phyloP scores from a whole-genome alignment of 1,284 basidiomycete species.

The Heterobasidion annosum region DNA sequence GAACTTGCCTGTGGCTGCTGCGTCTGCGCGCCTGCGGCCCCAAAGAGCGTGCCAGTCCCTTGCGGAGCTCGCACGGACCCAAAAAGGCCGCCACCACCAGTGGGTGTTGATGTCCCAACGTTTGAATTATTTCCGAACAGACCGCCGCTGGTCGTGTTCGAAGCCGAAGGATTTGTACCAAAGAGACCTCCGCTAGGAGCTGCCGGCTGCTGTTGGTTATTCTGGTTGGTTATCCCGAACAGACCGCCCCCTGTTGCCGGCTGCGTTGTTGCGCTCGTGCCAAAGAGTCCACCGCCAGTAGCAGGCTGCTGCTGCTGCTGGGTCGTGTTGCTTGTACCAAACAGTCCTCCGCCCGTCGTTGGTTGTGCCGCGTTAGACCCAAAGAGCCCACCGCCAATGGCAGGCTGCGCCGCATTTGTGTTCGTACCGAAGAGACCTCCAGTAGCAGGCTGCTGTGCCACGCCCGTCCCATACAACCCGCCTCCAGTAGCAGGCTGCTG shows the following conservation, averaged over 20 bases:
- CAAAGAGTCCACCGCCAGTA: slow-evolving; percentile 22
- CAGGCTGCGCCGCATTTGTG: slow-evolving; percentile 8
- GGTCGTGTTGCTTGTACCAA: slow-evolving; percentile 19
- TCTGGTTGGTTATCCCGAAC: slow-evolving; percentile 20
- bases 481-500: not conserved
- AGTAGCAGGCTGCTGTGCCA: slow-evolving; percentile 3
- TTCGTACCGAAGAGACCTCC: slow-evolving; percentile 13
- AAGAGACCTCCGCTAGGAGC: slow-evolving; percentile 18
- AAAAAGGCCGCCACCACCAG: slow-evolving; percentile 17
- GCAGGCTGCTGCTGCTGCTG: slow-evolving; percentile 9
- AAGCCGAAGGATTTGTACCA: slow-evolving; percentile 16
- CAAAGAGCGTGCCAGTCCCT: slow-evolving; percentile 22
- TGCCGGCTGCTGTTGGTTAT: slow-evolving; percentile 11
- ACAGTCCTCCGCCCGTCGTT: slow-evolving; percentile 20
- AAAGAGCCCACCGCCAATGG: slow-evolving; percentile 21
- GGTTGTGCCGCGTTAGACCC: slow-evolving; percentile 14
- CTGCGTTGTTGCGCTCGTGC: slow-evolving; percentile 12
- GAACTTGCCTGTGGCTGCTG: slow-evolving; percentile 7
- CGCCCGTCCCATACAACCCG: slow-evolving; percentile 6
- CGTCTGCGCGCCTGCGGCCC: slow-evolving; percentile 16
- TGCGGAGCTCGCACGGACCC: slow-evolving; percentile 17
- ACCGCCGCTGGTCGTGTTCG: slow-evolving; percentile 14
- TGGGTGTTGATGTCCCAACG: not conserved
- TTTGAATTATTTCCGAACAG: slow-evolving; percentile 9
- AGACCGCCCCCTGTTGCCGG: slow-evolving; percentile 18